A percentile compares a stretch with the other conserved stretches of the same genome.
Evolutionary conservation across 768 basidiomycete species (phyloP).

Genomic region (Leccinum broughii): DNA sequence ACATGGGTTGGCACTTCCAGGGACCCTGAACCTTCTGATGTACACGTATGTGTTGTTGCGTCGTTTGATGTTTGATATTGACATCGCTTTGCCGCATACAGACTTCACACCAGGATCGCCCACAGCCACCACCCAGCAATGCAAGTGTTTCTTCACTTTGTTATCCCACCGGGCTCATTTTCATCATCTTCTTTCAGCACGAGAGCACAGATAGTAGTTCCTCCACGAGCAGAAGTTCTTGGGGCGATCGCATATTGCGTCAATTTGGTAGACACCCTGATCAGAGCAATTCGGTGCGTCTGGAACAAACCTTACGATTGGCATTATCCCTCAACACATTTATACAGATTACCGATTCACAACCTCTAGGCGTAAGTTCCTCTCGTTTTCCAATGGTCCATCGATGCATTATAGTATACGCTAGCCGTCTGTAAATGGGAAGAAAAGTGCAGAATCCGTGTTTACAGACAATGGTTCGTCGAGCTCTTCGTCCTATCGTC

Average conservation of each 20-base stretch:
- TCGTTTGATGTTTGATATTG: not conserved
- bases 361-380: conserved; percentile 7
- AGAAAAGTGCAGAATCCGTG: not conserved
- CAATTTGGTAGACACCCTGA: not conserved
- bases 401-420: not conserved
- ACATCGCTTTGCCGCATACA: not conserved
- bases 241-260: not conserved
- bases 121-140: not conserved
- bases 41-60: not conserved
- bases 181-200: not conserved
- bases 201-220: not conserved
- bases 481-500: not conserved
- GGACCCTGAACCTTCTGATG: not conserved
- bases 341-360: conserved; percentile 4
- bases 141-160: not conserved
- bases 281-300: conserved; percentile 2
- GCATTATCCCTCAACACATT: not conserved
- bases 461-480: not conserved
- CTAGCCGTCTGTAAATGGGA: conserved; percentile 8
- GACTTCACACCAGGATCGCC: not conserved
- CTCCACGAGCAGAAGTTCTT: not conserved
- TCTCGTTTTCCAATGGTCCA: not conserved
- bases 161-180: not conserved
- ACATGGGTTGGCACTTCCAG: not conserved
- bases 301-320: not conserved